A percentile compares a stretch with the other conserved stretches of the same genome.
Conservation (phyloP, 1,139 yeast genomes). For the Tardiomyces blankii region DNA sequence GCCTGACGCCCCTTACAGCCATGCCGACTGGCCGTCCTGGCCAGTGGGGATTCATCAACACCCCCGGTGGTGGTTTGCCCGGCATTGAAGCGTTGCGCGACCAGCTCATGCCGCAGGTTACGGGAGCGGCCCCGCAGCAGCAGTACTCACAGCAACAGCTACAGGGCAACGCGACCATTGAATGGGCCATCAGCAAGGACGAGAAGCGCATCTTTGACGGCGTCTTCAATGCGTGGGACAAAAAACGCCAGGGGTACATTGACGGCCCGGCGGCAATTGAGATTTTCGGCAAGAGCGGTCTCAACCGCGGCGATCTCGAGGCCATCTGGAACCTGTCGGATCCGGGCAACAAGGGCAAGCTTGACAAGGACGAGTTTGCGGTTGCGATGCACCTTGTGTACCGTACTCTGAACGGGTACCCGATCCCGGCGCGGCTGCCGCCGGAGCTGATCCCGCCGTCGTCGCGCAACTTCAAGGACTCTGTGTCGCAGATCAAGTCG, state of each 20-base stretch:
- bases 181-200: constrained; percentile 75
- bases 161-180: constrained; percentile 24
- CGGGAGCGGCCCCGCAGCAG: constrained; percentile 30
- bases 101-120: constrained; percentile 59
- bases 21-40: constrained; percentile 64
- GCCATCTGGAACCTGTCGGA: constrained; percentile 93
- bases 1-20: constrained; percentile 19
- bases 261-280: constrained; percentile 77
- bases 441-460: constrained; percentile 71
- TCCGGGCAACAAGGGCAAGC: constrained; percentile 75
- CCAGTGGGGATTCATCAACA: constrained; percentile 71
- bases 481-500: constrained; percentile 41
- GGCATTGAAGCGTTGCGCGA: constrained; percentile 66
- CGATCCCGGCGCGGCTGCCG: constrained; percentile 53
- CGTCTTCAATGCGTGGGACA: constrained; percentile 83
- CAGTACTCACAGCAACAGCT: constrained; percentile 20
- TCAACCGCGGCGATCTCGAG: constrained; percentile 75
- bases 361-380: constrained; percentile 75
- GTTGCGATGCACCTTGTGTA: constrained; percentile 93
- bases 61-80: constrained; percentile 65
- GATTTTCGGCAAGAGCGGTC: constrained; percentile 83
- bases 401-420: constrained; percentile 66
- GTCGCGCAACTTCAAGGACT: constrained; percentile 41
- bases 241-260: constrained; percentile 51
- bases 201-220: constrained; percentile 83